Evolutionary conservation across 2,329 filamentous ascomycete genomes (phyloP), one percentile per base, ranked within the genome.

Genomic region (Phaeosphaeriaceae sp.): DNA sequence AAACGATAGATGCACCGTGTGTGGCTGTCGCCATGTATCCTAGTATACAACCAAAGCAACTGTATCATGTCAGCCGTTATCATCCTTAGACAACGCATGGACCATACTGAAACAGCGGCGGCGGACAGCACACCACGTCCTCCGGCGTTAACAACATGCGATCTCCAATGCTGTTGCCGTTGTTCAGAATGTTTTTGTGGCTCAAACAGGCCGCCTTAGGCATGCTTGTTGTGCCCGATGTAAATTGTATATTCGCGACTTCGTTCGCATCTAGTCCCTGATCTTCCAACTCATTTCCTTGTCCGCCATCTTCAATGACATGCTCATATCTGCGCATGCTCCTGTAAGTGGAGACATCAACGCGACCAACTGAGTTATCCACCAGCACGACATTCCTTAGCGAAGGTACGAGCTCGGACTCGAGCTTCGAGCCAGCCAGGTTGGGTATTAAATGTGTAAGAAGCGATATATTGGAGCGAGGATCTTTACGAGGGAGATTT

Each of bases 21-120:
- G 93, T 96, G 0, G 91, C 93, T 0, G 92, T 95, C 0, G 95
- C 94, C 91, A 97, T 96, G 80, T 95, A 96, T n/a, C 95, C 94
- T 1, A 98, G 82, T 7, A 97, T 90, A 70, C 85, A 89, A 53
- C 95, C 95, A 76, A 98, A 98, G 80, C 95, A 98, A 80, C 74
- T 79, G 52, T 17, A 2, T 17, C 17, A 13, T 10, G 51, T 68
- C 27, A 62, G 58, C 45, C n/a, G 33, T 53, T 20, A 13, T 24
- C 21, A 31, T 41, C n/a, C 25, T 53, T 22, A 17, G 21, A 31
- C 41, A 19, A 7, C 3, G 31, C 13, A 6, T 36, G 7, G 31
- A 3, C 51, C 67, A 63, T 71, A 79, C 77, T 84, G 82, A 63
- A 84, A 84, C 4, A 84, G 70, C 1, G 82, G 87, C 7, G 87